phyloP scores from a whole-genome alignment of 345 rosid genomes.

The Eutrema yunnanense region DNA sequence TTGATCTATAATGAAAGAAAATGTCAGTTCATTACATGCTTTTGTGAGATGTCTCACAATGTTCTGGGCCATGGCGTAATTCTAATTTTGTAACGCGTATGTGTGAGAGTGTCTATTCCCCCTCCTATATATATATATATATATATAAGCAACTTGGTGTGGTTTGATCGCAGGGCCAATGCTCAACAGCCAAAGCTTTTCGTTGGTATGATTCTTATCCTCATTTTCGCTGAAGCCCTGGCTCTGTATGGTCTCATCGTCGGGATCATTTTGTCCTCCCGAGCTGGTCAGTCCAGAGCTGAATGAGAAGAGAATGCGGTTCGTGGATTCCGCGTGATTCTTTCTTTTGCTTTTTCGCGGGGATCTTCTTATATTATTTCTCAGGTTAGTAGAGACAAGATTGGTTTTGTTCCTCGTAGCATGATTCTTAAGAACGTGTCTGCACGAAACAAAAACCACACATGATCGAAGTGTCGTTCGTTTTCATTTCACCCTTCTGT shows the following conservation, averaged over 20 bases:
- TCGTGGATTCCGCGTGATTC: constrained; percentile 14
- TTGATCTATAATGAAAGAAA: not conserved
- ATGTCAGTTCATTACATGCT: not conserved
- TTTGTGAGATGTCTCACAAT: no score
- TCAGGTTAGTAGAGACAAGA: constrained; percentile 11
- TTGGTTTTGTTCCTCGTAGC: constrained; percentile 10
- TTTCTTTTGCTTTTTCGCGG: not conserved
- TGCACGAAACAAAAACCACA: constrained; percentile 10
- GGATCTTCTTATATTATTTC: constrained; percentile 10
- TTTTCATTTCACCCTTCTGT: constrained; percentile 10
- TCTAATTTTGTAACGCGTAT: not conserved
- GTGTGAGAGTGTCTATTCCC: not conserved
- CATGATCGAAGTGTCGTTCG: not conserved
- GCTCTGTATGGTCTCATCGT: constrained; percentile 85
- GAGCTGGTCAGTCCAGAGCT: constrained; percentile 94
- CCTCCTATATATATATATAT: not conserved
- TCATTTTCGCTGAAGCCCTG: constrained; percentile 85
- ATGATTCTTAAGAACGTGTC: constrained; percentile 9
- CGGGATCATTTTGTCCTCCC: constrained; percentile 90
- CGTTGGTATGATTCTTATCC: constrained; percentile 95
- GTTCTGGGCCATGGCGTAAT: not conserved
- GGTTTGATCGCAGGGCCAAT: constrained; percentile 55
- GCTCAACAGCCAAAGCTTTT: constrained; percentile 95
- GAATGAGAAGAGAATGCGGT: constrained; percentile 37
- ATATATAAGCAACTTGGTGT: not conserved